These are phyloP conservation scores for Pseudogymnoascus sp. DNA, from an alignment of 2,329 filamentous ascomycete genomes.

Conservation along the genomic window DNA sequence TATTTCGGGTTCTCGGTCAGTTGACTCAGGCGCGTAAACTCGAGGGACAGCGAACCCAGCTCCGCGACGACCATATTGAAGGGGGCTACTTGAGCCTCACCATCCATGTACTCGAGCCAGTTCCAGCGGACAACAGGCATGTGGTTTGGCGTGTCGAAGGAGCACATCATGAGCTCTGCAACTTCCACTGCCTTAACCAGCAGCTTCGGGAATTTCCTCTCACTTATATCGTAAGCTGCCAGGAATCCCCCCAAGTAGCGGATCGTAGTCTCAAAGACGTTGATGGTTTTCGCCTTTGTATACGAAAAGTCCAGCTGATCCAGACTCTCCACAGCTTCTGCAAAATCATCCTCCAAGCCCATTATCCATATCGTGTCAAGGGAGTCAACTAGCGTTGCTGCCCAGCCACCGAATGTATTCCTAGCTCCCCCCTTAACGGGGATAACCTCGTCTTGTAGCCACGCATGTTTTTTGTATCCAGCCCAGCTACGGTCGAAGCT, in stretches of 20 bases:
- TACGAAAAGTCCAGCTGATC: constrained; percentile 75
- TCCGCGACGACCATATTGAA: constrained; percentile 45
- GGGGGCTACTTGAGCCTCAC: constrained; percentile 54
- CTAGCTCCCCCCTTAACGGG: constrained; percentile 59
- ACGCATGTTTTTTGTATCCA: constrained; percentile 72
- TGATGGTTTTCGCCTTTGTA: constrained; percentile 58
- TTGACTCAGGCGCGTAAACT: constrained; percentile 87
- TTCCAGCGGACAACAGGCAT: constrained; percentile 79
- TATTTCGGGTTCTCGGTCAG: constrained; percentile 74
- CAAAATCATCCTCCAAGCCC: constrained; percentile 68
- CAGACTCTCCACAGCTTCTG: constrained; percentile 63
- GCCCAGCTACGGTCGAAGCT: constrained; percentile 74
- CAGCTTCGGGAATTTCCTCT: constrained; percentile 55
- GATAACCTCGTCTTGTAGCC: constrained; percentile 76
- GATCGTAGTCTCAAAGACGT: constrained; percentile 89
- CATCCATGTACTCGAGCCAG: constrained; percentile 60
- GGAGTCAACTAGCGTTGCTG: constrained; percentile 74
- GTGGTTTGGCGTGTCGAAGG: constrained; percentile 81
- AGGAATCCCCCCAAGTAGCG: constrained; percentile 82
- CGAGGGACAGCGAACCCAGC: constrained; percentile 66
- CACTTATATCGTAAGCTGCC: constrained; percentile 79
- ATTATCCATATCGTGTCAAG: constrained; percentile 85
- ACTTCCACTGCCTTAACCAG: constrained; percentile 64
- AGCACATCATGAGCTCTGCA: constrained; percentile 56
- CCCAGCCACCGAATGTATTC: constrained; percentile 88